Evolutionary conservation across 2,329 filamentous ascomycete genomes (phyloP), one percentile per base, ranked within the genome.

Genomic region (Helotiales sp.): DNA sequence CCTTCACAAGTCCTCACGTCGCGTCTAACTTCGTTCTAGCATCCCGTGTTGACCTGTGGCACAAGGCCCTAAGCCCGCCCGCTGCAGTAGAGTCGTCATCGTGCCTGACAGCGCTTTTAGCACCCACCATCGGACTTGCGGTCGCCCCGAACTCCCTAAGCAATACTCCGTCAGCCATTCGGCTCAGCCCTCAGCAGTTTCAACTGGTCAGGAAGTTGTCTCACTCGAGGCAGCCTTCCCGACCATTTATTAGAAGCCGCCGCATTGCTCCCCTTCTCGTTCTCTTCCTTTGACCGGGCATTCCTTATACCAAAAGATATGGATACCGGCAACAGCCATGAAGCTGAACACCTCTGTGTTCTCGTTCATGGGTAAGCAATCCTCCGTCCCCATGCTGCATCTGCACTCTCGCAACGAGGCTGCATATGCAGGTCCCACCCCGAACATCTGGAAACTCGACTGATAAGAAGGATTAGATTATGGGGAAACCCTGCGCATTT

Each of bases 401-500:
- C n/a, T 40, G 42, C 30, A 40, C 30, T 12, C 19, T 24, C 24
- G 47, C 24, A 17, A 22, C 40, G 38, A 31, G 29, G 40, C 25
- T 25, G 50, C 27, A 42, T 49, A 27, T 53, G 38, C 42, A 38
- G 33, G 31, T 33, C 22, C 19, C 25, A 15, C 36, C 46, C 33
- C 47, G 50, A 52, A n/a, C n/a, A n/a, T n/a, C n/a, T n/a, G 50
- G 24, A 22, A 29, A 29, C 22, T 52, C 33, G 22, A 30, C 38
- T 57, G 44, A 63, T 29, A 17, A 17, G 17, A 27, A 48, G 33
- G 58, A 55, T n/a, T 47, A 77, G 90, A 75, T 79, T 93, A 63
- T 93, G 90, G 90, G 90, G 90, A 19, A 90, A 91, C 63, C 90
- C 90, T 1, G 78, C 79, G 48, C 89, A 95, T 72, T 82, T 93